Base-by-base conservation (phyloP, 2,329 filamentous ascomycete genomes). In the Pestalotiopsis fici region DNA sequence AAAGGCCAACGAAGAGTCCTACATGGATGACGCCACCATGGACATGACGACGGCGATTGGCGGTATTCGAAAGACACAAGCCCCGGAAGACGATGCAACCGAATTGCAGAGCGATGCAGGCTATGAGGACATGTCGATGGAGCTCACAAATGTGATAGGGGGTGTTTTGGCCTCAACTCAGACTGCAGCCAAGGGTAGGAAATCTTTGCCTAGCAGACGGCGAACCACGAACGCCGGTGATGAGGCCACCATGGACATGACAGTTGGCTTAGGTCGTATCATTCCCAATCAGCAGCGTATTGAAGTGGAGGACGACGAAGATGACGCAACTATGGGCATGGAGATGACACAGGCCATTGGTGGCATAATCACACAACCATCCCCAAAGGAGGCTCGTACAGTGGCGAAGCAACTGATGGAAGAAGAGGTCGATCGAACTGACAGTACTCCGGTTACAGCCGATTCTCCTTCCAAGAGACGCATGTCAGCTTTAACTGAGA, bases 11-110 rank as follows among this genome's bases (percentile, higher is more conserved):
- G 78, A 80, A 35, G 76, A 74, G 15, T 79, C 79, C 3, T 73
- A 78, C 65, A 83, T 84, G 56, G 88, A 87, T 57, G 91, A 93
- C 31, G 85, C 91, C 73, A 93, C 90, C 64, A 97, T 97, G 94
- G 94, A 97, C 64, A 88, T 97, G 64, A 97, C 94, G 0, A 91
- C 86, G 62, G 91, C 91, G 1, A 85, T 97, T 57, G 94, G 94
- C 4, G 86, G 88, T 4, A 97, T 97, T 68, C 82, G 81, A 61
- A 76, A 78, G 37, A 67, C 72, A 21, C 68, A 75, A 27, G 69
- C 73, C 25, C 66, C 73, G 3, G 74, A 79, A 28, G 74, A 72
- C 3, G 74, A 81, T 28, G 73, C 76, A 2, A 76, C 80, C 18
- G 81, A 81, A 23, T 72, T 78, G 7, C 80, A 82, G 37, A 69